Evolutionary conservation across 2,329 filamentous ascomycete genomes (phyloP), one percentile per base, ranked within the genome.

Genomic region (Monosporascus ibericus): DNA sequence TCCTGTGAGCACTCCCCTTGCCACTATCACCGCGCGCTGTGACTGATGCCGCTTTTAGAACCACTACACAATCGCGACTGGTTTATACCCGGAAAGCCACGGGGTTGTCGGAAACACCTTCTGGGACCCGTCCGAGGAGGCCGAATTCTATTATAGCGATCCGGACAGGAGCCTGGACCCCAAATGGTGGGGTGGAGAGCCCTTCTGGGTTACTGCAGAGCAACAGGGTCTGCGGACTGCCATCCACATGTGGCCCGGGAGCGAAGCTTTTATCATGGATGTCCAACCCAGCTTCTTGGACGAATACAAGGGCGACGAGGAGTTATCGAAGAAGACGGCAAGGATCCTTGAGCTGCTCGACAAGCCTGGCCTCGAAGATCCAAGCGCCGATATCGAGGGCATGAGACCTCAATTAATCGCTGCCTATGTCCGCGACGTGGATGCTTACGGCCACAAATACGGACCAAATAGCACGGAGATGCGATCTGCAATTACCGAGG

Each of bases 241-340:
- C 1, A 84, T 99, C 25, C 94, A 99, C 68, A 99, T 99, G 94
- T 99, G 94, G 94, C 94, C 94, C 1, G 94, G 94, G 2, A 95
- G 89, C 44, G 94, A 99, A 72, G 92, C 92, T 6, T 86, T 90
- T 67, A 87, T 95, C 55, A 77, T 83, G 14, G 76, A 79, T n/a
- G 75, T 85, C 18, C 85, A 92, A 57, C 90, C 92, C 2, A 85
- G 83, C 9, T 90, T 90, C 63, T 69, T 97, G 48, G 94, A 97
- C 72, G 86, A 84, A 62, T 99, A 82, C 72, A 92, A 96, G 60
- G 85, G 83, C 8, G 80, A 86, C 0, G 92, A 96, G 71, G 67
- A 75, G 34, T 77, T 99, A 2, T 68, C 81, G 0, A 81, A 78
- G 37, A 99, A 99, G 69, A 88, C 92, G 15, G 75, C 84, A 34